Evolutionary conservation across 2,329 filamentous ascomycete species (phyloP).

Genomic region (Fusarium citri): DNA sequence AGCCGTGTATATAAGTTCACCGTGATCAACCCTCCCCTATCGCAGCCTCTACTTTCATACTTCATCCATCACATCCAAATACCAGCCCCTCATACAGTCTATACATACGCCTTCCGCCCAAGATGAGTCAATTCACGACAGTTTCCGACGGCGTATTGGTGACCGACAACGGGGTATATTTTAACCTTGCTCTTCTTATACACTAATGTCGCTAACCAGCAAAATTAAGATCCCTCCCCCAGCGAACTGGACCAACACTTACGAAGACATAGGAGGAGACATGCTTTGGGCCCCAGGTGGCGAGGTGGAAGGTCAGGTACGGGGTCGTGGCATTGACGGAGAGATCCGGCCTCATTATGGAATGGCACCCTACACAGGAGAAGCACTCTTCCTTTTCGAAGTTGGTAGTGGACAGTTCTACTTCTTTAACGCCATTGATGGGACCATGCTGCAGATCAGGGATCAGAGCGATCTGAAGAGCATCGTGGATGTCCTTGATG

Average conservation of each 20-base stretch:
- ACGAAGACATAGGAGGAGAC: neutral
- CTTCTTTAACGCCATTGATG: neutral
- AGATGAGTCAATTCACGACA: neutral
- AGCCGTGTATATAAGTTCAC: neutral
- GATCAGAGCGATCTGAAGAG: neutral
- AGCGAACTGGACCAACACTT: neutral
- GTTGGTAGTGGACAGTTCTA: neutral
- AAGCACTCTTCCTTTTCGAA: neutral
- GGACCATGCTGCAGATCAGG: neutral
- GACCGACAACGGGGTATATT: neutral
- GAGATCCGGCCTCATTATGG: neutral
- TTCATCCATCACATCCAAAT: fast-evolving
- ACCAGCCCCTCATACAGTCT: fast-evolving
- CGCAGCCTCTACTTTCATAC: too few relatives aligned
- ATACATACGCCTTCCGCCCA: fast-evolving
- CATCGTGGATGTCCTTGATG: neutral
- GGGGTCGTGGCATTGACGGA: neutral
- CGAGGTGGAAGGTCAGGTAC: neutral
- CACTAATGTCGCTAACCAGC: fast-evolving
- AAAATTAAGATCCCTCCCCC: neutral
- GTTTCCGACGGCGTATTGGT: neutral
- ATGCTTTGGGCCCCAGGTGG: neutral
- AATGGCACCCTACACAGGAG: neutral
- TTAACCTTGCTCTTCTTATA: fast-evolving
- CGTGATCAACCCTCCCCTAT: too few relatives aligned